Percentiles rank a stretch among this genome's conserved stretches.
Conservation (phyloP, 495 filamentous ascomycete species). For the Niebla homalea region DNA sequence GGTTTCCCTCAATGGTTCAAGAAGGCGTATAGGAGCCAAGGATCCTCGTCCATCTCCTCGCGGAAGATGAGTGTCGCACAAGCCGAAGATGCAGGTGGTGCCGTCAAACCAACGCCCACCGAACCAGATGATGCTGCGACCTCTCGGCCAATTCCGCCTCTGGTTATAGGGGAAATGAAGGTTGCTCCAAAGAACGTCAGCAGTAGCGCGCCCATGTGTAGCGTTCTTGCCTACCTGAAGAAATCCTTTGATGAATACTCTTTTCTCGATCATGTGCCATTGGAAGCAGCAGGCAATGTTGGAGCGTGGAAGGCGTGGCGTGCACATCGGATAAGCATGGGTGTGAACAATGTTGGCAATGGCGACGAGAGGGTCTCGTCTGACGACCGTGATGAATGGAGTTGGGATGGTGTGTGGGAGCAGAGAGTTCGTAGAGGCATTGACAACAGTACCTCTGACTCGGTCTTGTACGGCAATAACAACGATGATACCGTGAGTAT, state of each 20-base stretch:
- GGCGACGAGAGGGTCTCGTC: not conserved
- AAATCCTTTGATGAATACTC: constrained; percentile 64
- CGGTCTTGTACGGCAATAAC: constrained; percentile 55
- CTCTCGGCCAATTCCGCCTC: not conserved
- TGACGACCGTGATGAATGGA: constrained; percentile 61
- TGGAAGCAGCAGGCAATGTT: constrained; percentile 72
- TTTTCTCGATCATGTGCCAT: constrained; percentile 63
- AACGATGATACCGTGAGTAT: constrained; percentile 53
- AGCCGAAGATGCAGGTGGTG: not conserved
- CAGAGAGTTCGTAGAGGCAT: constrained; percentile 66
- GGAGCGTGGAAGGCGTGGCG: constrained; percentile 88
- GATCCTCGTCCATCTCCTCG: constrained; percentile 23
- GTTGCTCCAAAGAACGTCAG: not conserved
- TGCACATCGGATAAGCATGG: constrained; percentile 38
- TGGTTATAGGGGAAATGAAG: not conserved
- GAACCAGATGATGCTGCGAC: constrained; percentile 2
- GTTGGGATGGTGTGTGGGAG: constrained; percentile 93
- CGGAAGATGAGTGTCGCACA: constrained; percentile 23
- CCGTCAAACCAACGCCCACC: not conserved
- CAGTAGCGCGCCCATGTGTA: constrained; percentile 30
- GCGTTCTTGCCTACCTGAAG: constrained; percentile 67
- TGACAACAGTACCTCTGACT: constrained; percentile 60
- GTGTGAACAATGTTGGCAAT: not conserved
- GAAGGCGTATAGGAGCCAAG: constrained; percentile 24
- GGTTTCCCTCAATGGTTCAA: constrained; percentile 86